These are phyloP conservation scores for Aspergillus pseudonomiae DNA, from an alignment of 2,329 filamentous ascomycete genomes.

Conservation along the genomic window DNA sequence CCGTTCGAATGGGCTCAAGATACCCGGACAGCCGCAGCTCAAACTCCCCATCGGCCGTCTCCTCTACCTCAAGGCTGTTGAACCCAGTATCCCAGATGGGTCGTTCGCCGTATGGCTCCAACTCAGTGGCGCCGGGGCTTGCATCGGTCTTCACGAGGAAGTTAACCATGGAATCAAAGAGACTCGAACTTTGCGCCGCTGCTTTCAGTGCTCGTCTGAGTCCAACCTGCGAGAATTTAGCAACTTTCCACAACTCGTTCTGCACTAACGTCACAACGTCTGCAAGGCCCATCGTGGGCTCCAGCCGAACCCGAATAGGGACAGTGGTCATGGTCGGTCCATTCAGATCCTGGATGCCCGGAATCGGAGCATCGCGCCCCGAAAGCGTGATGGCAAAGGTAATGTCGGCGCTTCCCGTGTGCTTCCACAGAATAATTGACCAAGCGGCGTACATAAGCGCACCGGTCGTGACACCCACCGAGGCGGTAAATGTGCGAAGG, in stretches of 20 bases:
- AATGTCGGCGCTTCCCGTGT: slow-evolving; percentile 14
- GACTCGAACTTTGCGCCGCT: not conserved
- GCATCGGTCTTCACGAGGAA: slow-evolving; percentile 6
- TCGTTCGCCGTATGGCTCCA: no score
- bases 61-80: not conserved
- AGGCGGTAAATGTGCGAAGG: slow-evolving; percentile 3
- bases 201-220: slow-evolving; percentile 8
- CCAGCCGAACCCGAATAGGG: slow-evolving; percentile 10
- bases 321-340: slow-evolving; percentile 17
- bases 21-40: not conserved
- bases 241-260: slow-evolving; percentile 7
- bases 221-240: slow-evolving; percentile 10
- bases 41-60: not conserved
- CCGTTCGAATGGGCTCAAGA: no score
- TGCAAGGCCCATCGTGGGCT: not conserved
- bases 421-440: slow-evolving; percentile 15
- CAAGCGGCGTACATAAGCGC: slow-evolving; percentile 18
- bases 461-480: slow-evolving; percentile 8
- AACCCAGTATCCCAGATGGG: not conserved
- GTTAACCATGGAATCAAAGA: slow-evolving; percentile 14
- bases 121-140: no score
- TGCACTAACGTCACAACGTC: not conserved
- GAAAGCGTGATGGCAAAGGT: slow-evolving; percentile 16
- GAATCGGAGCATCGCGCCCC: slow-evolving; percentile 15
- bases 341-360: slow-evolving; percentile 8